A percentile compares a stretch with the other conserved stretches of the same genome.
Evolutionary conservation across 768 basidiomycete species (phyloP).

Genomic region (Suillus americanus): DNA sequence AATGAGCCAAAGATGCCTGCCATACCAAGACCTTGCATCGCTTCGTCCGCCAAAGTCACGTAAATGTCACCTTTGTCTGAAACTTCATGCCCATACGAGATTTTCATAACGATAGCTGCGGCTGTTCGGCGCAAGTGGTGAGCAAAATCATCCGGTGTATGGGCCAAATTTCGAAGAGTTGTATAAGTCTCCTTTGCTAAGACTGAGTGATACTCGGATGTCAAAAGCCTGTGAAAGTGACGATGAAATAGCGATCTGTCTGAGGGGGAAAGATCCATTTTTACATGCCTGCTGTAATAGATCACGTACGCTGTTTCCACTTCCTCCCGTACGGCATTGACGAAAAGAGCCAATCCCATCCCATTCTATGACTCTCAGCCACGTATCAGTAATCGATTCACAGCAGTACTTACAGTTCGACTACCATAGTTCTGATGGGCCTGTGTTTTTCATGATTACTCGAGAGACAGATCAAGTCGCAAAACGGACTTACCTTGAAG

Average conservation of each 20-base stretch:
- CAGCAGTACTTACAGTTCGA: slow-evolving; percentile 37
- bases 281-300: neutral
- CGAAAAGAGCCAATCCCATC: slow-evolving; percentile 48
- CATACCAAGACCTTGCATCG: slow-evolving; percentile 33
- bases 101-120: slow-evolving; percentile 39
- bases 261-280: neutral
- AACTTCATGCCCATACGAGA: slow-evolving; percentile 41
- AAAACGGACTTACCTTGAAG: slow-evolving; percentile 29
- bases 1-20: slow-evolving; percentile 45
- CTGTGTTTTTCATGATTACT: slow-evolving; percentile 17
- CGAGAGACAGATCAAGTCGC: neutral
- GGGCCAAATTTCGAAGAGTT: slow-evolving; percentile 37
- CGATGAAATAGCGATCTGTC: slow-evolving; percentile 39
- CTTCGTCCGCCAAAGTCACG: slow-evolving; percentile 40
- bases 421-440: slow-evolving; percentile 41
- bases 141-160: slow-evolving; percentile 36
- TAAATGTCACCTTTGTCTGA: slow-evolving; percentile 39
- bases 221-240: slow-evolving; percentile 32
- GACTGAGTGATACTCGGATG: slow-evolving; percentile 25
- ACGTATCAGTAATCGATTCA: neutral
- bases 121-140: slow-evolving; percentile 38
- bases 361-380: slow-evolving; percentile 35
- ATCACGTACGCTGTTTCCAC: slow-evolving; percentile 30
- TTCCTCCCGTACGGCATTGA: slow-evolving; percentile 37
- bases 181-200: slow-evolving; percentile 37